Percentiles rank a stretch among this genome's conserved stretches.
phyloP scores from a whole-genome alignment of 2,329 filamentous ascomycete genomes.

The Apiospora kogelbergensis region DNA sequence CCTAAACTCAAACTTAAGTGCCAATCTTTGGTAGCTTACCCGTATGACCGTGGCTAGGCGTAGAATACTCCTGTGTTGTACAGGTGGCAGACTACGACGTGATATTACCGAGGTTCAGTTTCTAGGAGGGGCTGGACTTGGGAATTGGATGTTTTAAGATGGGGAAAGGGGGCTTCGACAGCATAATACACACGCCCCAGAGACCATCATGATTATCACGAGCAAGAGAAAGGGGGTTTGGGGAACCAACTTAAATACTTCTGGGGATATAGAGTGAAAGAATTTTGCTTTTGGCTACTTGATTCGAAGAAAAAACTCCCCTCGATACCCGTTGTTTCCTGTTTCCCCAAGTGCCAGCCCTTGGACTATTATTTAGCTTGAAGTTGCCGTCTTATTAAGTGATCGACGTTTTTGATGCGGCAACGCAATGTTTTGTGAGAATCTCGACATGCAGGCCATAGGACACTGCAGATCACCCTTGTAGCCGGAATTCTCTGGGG shows the following conservation, averaged over 20 bases:
- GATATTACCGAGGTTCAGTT: no score
- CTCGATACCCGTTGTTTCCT: no score
- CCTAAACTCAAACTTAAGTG: not conserved
- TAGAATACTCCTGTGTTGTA: no score
- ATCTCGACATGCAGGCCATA: not conserved
- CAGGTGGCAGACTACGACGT: no score
- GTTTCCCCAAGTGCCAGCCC: no score
- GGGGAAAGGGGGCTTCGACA: accelerated
- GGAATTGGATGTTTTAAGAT: not conserved
- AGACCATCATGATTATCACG: no score
- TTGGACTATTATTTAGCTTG: not conserved
- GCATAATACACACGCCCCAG: no score
- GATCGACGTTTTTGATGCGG: not conserved
- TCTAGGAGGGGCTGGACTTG: not conserved
- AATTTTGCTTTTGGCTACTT: not conserved
- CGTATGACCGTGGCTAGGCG: no score
- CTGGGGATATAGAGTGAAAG: not conserved
- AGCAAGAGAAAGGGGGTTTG: not conserved
- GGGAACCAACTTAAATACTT: not conserved
- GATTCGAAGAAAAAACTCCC: no score
- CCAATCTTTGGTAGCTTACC: not conserved
- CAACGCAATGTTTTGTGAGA: not conserved
- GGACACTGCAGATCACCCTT: not conserved
- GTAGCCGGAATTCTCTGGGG: not conserved
- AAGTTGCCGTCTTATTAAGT: not conserved